A percentile compares a stretch with the other conserved stretches of the same genome.
phyloP scores from a whole-genome alignment of 345 rosid species.

The Leavenworthia alabamica region DNA sequence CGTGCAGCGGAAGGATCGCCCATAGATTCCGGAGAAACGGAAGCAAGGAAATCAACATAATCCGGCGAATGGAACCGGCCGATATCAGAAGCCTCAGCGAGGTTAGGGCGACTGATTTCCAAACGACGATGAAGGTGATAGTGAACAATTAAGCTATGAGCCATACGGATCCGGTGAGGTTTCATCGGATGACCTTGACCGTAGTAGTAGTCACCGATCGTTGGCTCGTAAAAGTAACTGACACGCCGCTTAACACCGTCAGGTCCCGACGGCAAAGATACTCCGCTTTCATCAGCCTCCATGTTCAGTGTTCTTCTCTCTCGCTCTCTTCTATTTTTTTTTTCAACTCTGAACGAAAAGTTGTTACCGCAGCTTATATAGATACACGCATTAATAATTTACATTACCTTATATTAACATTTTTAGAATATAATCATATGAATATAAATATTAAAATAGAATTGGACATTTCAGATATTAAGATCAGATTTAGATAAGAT shows the following conservation, averaged over 20 bases:
- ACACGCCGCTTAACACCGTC: slow-evolving; percentile 86
- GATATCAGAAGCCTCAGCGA: slow-evolving; percentile 68
- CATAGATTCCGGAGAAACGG: slow-evolving; percentile 61
- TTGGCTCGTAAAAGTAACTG: slow-evolving; percentile 93
- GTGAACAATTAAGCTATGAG: slow-evolving; percentile 83
- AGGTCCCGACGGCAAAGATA: no score
- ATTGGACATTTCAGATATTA: no score
- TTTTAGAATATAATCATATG: no score
- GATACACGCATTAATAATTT: no score
- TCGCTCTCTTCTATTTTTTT: no score
- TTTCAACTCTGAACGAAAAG: no score
- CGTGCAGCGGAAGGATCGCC: slow-evolving; percentile 48
- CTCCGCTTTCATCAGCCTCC: no score
- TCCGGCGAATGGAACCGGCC: slow-evolving; percentile 76
- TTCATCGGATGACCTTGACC: slow-evolving; percentile 99
- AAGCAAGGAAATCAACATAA: slow-evolving; percentile 71
- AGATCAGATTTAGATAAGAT: no score
- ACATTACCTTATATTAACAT: no score
- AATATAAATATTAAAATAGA: no score
- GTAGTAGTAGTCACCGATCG: slow-evolving; percentile 95
- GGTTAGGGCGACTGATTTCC: slow-evolving; percentile 88
- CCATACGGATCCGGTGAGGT: slow-evolving; percentile 98
- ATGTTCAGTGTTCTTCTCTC: no score
- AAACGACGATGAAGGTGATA: slow-evolving; percentile 90
- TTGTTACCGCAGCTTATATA: no score